These are phyloP conservation scores for Pleurotus tuber-regium DNA, from an alignment of 768 basidiomycete species.

Conservation along the genomic window DNA sequence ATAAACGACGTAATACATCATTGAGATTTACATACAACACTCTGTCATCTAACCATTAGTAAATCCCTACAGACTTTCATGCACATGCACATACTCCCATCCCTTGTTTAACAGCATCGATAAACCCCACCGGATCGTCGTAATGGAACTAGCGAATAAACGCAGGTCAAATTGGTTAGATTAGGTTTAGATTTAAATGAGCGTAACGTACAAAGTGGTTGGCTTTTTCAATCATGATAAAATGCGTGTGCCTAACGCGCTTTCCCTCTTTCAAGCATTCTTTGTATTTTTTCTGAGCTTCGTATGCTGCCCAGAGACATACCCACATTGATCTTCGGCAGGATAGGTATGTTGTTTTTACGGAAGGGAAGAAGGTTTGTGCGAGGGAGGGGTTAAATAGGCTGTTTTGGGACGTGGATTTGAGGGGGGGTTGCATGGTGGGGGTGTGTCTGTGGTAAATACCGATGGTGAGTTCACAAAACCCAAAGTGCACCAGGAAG, in stretches of 20 bases:
- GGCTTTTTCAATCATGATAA: conserved; percentile 21
- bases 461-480: too few relatives aligned
- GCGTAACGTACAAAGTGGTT: conserved; percentile 34
- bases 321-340: conserved; percentile 22
- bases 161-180: background rate
- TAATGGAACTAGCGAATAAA: background rate
- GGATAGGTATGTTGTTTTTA: conserved; percentile 20
- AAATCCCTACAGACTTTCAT: too few relatives aligned
- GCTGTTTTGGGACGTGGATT: too few relatives aligned
- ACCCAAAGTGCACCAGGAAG: too few relatives aligned
- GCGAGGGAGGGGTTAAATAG: background rate
- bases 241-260: conserved; percentile 20
- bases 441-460: too few relatives aligned
- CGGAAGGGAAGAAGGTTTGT: conserved; percentile 17
- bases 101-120: background rate
- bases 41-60: background rate
- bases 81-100: background rate
- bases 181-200: background rate
- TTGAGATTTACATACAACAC: background rate
- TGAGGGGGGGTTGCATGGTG: too few relatives aligned
- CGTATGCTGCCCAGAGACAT: conserved; percentile 21
- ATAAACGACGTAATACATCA: background rate
- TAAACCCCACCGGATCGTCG: background rate
- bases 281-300: conserved; percentile 17
- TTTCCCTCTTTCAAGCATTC: conserved; percentile 17